Conservation (phyloP, 371 early-diverging fungal species). For the Mucor mucedo region DNA sequence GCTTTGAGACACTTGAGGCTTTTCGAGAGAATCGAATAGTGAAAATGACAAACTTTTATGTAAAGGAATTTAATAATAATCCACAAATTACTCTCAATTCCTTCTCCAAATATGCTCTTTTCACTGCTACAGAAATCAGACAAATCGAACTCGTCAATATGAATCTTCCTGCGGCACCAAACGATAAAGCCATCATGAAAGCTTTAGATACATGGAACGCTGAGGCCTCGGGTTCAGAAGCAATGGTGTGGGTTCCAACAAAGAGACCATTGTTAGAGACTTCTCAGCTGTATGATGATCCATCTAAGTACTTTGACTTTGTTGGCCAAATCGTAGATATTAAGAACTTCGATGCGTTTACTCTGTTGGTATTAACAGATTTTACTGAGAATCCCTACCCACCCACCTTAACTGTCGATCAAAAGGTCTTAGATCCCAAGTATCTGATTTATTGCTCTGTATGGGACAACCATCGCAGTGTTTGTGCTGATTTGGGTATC, state of each 20-base stretch:
- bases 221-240: background rate
- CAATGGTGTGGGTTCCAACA: background rate
- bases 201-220: background rate
- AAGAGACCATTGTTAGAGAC: background rate
- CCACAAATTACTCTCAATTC: background rate
- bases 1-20: background rate
- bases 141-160: background rate
- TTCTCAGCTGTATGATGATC: background rate
- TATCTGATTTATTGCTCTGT: slow-evolving; percentile 17
- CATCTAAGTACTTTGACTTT: slow-evolving; percentile 6
- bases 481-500: background rate
- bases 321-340: slow-evolving; percentile 8
- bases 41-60: background rate
- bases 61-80: background rate
- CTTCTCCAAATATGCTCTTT: too few relatives aligned
- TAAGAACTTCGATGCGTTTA: background rate
- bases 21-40: background rate
- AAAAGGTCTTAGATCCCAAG: background rate
- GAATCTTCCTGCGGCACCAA: background rate
- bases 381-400: slow-evolving; percentile 15
- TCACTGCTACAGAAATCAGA: too few relatives aligned
- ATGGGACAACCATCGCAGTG: slow-evolving; percentile 29
- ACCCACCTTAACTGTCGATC: background rate
- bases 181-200: background rate
- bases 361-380: slow-evolving; percentile 27